Evolutionary conservation across 2,329 filamentous ascomycete species (phyloP), one percentile per base, ranked within the genome.

Genomic region (Talaromyces atroroseus): DNA sequence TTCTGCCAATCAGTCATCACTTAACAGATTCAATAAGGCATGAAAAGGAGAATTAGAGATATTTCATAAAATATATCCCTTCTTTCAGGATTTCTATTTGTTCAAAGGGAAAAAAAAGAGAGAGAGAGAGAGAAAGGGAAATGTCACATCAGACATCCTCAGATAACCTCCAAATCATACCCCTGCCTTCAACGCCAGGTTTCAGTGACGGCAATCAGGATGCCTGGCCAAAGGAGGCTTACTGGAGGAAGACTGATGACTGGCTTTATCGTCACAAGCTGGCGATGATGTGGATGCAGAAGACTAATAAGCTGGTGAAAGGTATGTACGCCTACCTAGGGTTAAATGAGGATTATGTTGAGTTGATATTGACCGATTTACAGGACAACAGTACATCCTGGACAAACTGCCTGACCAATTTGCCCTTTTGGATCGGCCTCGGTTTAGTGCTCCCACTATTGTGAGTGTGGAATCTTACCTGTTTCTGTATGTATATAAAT

Each of bases 361-460:
- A 34, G 4, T 38, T 38, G n/a, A n/a, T n/a, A 16, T 23, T 23
- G 23, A 21, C 21, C 3, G 40, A 21, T 42, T 32, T 52, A 4
- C 52, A 78, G 75, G 74, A 2, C 65, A 75, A 11, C 66, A 66
- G 1, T 84, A 84, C 64, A 72, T 69, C 1, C 71, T 86, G 0
- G 76, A 83, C 53, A 64, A 66, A 16, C 67, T 86, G 0, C 83
- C 83, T 1, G 65, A 74, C 3, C 81, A 82, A 2, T 86, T 83
- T 64, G 70, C 68, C 0, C 63, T 83, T 0, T 80, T 77, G 62
- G 75, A 82, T 49, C 74, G 77, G 24, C 69, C 75, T 1, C 74
- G 82, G n/a, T 63, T 63, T 2, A 71, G 63, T 2, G 68, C 74
- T 42, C 72, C 56, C 49, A 57, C 57, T 0, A 63, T 67, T 48